Base-by-base conservation (phyloP, 2,329 filamentous ascomycete genomes). In the Talaromyces atroroseus region DNA sequence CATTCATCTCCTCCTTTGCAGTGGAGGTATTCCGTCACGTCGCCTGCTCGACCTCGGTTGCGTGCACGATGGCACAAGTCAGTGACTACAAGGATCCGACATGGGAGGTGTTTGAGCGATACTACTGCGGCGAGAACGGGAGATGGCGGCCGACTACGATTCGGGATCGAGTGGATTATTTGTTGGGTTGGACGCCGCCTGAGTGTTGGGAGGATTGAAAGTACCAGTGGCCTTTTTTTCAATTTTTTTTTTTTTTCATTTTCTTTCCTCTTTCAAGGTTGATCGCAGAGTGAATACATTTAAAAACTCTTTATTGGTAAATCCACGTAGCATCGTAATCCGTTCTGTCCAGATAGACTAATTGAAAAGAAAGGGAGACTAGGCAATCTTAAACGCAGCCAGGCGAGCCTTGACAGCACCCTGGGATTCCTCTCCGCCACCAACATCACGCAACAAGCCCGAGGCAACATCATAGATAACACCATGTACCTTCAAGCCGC, bases 401-500 rank as follows among this genome's bases (percentile, higher is more conserved):
- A 73, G 58, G 16, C 76, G 68, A 11, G 64, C 65, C 66, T 70
- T 73, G 56, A 72, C 67, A 26, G 65, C 64, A 12, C 72, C 71
- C 57, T 74, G 67, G 16, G 71, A 65, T 59, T 77, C 75, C 40
- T 73, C 63, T 6, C 70, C 73, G 20, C 42, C 48, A 21, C 81
- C 78, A 58, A 86, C 62, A 58, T 82, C 74, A 55, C 79, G 75
- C 63, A 85, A 71, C 48, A 78, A 68, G n/a, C 82, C 82, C 23
- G 69, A 78, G 4, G 68, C 79, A 58, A 85, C 77, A 64, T 94
- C 86, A 69, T 89, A 92, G 14, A 95, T 77, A 53, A 86, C 78
- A n/a, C 89, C 90, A 69, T 94, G 89, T 5, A 95, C 81, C 71
- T 86, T 76, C 44, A 95, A 72, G 1, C 86, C 87, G 26, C 88